phyloP scores from a whole-genome alignment of 805 yeast genomes.

The Pichia sporocuriosa region DNA sequence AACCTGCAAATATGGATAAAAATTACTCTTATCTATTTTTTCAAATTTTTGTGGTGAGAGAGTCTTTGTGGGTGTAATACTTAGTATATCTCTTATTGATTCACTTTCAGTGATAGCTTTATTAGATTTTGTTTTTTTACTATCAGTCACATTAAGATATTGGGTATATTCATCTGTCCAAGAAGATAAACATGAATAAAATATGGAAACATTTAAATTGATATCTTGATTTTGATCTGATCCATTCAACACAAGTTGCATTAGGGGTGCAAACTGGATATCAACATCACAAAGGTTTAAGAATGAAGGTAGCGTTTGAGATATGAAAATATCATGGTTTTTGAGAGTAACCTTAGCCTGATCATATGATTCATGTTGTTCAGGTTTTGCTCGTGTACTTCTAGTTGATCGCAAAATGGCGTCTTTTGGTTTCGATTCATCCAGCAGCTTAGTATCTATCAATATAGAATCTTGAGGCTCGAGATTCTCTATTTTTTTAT shows the following conservation, averaged over 20 bases:
- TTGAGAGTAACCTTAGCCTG: constrained; percentile 1
- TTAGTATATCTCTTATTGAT: constrained; percentile 28
- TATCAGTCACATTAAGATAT: constrained; percentile 18
- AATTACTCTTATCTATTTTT: constrained; percentile 15
- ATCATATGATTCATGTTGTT: constrained; percentile 13
- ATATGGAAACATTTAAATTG: constrained; percentile 6
- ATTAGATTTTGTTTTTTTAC: neutral
- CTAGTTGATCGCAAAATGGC: constrained; percentile 18
- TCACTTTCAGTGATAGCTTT: constrained; percentile 9
- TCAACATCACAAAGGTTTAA: constrained; percentile 30
- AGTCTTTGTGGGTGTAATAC: constrained; percentile 11
- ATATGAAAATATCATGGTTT: constrained; percentile 8
- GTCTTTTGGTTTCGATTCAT: neutral
- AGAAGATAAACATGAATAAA: constrained; percentile 12
- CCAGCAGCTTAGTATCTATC: too few relatives aligned
- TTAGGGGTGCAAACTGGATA: constrained; percentile 35
- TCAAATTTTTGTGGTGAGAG: constrained; percentile 13
- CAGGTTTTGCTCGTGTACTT: constrained; percentile 15
- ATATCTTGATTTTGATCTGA: neutral
- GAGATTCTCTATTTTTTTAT: too few relatives aligned
- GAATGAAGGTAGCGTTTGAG: constrained; percentile 15
- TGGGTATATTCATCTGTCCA: constrained; percentile 23
- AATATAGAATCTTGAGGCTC: too few relatives aligned
- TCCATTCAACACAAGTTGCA: constrained; percentile 25
- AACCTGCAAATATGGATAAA: constrained; percentile 14